Percentiles rank a stretch among this genome's conserved stretches.
phyloP scores from a whole-genome alignment of 768 basidiomycete species.

The Leccinum variicolor region DNA sequence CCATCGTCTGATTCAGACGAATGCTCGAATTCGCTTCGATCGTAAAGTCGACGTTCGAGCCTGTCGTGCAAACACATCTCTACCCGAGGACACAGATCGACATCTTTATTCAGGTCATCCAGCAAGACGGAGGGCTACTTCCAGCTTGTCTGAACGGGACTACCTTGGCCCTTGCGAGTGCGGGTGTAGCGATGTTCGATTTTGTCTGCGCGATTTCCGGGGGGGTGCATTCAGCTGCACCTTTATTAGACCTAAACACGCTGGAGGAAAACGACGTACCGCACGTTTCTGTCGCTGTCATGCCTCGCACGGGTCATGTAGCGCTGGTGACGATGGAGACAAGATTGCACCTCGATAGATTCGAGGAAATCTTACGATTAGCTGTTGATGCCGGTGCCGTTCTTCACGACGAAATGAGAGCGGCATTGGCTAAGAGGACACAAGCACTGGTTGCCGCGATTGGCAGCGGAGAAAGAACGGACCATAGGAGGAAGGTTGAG shows the following conservation, averaged over 20 bases:
- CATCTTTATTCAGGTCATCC: slow-evolving; percentile 87
- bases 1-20: slow-evolving; percentile 49
- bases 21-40: slow-evolving; percentile 82
- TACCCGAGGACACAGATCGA: slow-evolving; percentile 96
- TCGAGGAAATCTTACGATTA: slow-evolving; percentile 82
- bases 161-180: slow-evolving; percentile 84
- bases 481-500: slow-evolving; percentile 31
- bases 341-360: slow-evolving; percentile 86
- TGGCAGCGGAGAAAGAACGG: slow-evolving; percentile 41
- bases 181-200: slow-evolving; percentile 88
- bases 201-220: slow-evolving; percentile 89
- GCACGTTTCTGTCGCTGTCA: slow-evolving; percentile 80
- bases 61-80: slow-evolving; percentile 84
- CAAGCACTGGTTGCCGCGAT: slow-evolving; percentile 59
- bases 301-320: slow-evolving; percentile 81
- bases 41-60: slow-evolving; percentile 94
- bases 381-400: slow-evolving; percentile 75
- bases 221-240: slow-evolving; percentile 77
- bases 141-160: slow-evolving; percentile 94
- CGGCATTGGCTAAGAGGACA: slow-evolving; percentile 63
- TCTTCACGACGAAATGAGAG: slow-evolving; percentile 82
- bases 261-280: slow-evolving; percentile 93
- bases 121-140: slow-evolving; percentile 90
- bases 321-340: slow-evolving; percentile 94
- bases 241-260: slow-evolving; percentile 83